Conservation (phyloP, 2,329 filamentous ascomycete species). For the Fusarium sp. region DNA sequence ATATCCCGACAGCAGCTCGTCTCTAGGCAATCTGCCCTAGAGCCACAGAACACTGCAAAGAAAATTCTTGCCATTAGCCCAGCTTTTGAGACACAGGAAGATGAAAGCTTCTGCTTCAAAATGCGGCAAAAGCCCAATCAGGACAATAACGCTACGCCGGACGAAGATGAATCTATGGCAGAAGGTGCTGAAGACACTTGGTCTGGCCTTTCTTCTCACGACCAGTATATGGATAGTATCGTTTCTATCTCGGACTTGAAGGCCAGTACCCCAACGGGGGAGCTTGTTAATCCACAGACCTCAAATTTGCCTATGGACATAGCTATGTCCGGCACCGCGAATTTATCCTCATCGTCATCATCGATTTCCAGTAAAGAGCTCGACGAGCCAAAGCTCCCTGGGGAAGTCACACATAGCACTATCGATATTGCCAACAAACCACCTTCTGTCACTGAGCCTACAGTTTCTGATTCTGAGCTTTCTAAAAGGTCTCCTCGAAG, state of each 20-base stretch:
- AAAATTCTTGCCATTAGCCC: not conserved
- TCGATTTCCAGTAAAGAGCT: constrained; percentile 31
- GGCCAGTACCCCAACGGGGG: not conserved
- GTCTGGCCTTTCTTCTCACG: constrained; percentile 35
- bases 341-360: constrained; percentile 33
- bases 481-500: not conserved
- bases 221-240: constrained; percentile 4
- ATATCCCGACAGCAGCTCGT: not conserved
- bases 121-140: constrained; percentile 26
- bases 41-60: not conserved
- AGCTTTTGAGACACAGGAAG: constrained; percentile 47
- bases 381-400: constrained; percentile 5
- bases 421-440: not conserved
- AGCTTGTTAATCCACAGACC: not conserved
- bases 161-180: not conserved
- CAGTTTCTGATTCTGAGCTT: constrained; percentile 5
- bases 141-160: not conserved
- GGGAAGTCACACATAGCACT: not conserved
- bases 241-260: not conserved
- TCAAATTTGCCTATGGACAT: not conserved
- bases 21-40: not conserved
- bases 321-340: constrained; percentile 11
- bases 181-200: constrained; percentile 25
- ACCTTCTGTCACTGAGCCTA: constrained; percentile 1
- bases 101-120: constrained; percentile 51